Conservation (phyloP, 345 rosid species). For the Dovyalis caffra region DNA sequence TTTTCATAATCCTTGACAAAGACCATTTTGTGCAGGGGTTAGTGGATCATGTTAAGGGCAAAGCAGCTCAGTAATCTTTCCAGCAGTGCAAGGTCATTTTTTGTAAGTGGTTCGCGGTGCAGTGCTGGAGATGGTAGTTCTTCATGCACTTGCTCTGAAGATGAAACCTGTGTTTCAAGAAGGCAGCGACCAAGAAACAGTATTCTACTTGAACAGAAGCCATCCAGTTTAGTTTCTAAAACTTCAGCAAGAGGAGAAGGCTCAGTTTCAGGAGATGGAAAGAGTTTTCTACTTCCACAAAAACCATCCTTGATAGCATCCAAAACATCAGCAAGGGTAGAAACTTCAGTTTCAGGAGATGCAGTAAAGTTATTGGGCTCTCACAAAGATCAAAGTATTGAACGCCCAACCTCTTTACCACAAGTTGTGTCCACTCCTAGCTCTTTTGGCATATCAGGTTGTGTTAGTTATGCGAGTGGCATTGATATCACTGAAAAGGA, state of each 20-base stretch:
- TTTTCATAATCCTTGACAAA: background rate
- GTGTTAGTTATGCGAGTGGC: constrained; percentile 50
- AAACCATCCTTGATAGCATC: constrained; percentile 35
- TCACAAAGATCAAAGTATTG: constrained; percentile 36
- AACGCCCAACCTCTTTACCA: constrained; percentile 29
- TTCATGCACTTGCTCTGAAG: constrained; percentile 69
- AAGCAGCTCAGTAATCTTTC: constrained; percentile 73
- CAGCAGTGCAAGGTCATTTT: constrained; percentile 63
- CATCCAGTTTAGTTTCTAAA: constrained; percentile 31
- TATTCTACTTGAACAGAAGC: constrained; percentile 39
- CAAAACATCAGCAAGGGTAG: constrained; percentile 12
- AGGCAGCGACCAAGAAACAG: constrained; percentile 47
- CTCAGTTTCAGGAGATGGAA: constrained; percentile 33
- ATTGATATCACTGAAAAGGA: constrained; percentile 38
- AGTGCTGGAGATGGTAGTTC: constrained; percentile 58
- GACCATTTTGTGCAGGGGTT: constrained; percentile 9
- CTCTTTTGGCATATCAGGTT: constrained; percentile 41
- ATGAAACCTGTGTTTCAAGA: constrained; percentile 66
- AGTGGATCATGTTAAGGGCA: constrained; percentile 66
- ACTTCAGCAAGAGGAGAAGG: constrained; percentile 9
- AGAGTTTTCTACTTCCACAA: constrained; percentile 38
- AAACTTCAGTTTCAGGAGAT: constrained; percentile 30
- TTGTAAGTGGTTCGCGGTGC: constrained; percentile 62
- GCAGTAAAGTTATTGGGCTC: constrained; percentile 38
- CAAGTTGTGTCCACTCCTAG: constrained; percentile 40